Evolutionary conservation across 2,329 filamentous ascomycete species (phyloP).

Genomic region (Endothia cerciana): DNA sequence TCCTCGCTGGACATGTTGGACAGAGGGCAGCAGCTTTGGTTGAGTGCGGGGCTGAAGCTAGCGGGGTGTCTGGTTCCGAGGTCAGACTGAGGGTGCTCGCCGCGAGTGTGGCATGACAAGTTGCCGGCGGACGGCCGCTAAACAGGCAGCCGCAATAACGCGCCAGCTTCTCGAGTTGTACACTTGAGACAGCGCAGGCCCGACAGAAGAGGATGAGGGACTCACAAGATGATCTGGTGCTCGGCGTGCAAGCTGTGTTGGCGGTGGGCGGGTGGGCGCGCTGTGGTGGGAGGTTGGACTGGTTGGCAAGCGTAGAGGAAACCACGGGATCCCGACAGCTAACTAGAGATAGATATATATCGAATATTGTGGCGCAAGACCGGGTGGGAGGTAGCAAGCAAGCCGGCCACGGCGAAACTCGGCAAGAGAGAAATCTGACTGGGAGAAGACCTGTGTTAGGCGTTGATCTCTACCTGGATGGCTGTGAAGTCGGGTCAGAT

Average conservation of each 20-base stretch:
- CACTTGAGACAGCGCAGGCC: not conserved
- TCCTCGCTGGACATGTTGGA: slow-evolving; percentile 51
- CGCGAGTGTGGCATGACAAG: not conserved
- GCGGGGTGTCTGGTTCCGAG: not conserved
- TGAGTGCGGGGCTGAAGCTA: slow-evolving; percentile 19
- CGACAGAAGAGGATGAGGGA: not conserved
- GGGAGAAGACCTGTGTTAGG: not conserved
- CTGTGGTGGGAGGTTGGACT: not conserved
- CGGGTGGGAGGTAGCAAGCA: slow-evolving; percentile 1
- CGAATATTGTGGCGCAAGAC: not conserved
- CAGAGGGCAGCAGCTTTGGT: slow-evolving; percentile 12
- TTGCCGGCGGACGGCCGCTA: not conserved
- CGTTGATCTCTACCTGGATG: slow-evolving; percentile 12
- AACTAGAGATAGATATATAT: slow-evolving; percentile 1
- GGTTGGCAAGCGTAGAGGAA: not conserved
- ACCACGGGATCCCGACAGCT: not conserved
- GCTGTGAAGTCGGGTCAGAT: slow-evolving; percentile 5
- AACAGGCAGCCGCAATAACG: not conserved
- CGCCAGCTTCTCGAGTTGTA: not conserved
- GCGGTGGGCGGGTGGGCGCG: not conserved
- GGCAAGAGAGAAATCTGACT: not conserved
- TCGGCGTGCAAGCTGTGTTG: not conserved
- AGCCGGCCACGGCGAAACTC: slow-evolving; percentile 9
- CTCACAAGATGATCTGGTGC: slow-evolving; percentile 4
- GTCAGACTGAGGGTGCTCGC: slow-evolving; percentile 1